Evolutionary conservation across 1,139 yeast genomes (phyloP).

Genomic region (Pneumocystis canis): DNA sequence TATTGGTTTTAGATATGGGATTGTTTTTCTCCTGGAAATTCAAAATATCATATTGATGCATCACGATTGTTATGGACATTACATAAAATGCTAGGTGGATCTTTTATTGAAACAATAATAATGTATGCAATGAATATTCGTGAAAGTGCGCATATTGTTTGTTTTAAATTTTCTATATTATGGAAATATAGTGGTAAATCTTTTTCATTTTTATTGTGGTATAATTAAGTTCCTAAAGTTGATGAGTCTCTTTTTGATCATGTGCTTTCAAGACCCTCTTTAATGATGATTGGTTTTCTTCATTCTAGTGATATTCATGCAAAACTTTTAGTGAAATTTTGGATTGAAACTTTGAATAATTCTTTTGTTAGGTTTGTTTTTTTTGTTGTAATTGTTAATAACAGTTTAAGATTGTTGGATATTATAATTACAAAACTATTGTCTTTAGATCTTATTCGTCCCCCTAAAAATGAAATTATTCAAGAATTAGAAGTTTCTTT

Average conservation of each 20-base stretch:
- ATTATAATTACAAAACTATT: neutral
- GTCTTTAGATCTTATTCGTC: neutral
- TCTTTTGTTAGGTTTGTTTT: neutral
- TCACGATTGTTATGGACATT: neutral
- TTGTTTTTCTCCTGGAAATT: neutral
- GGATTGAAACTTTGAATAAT: neutral
- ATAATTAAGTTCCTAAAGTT: neutral
- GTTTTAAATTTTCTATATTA: neutral
- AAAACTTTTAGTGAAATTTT: neutral
- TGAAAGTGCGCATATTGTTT: neutral
- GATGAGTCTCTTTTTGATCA: neutral
- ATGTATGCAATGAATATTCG: conserved; percentile 1
- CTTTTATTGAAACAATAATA: neutral
- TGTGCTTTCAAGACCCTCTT: neutral
- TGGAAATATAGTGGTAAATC: conserved; percentile 2
- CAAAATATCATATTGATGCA: neutral
- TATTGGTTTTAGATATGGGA: conserved; percentile 1
- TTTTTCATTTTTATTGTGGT: neutral
- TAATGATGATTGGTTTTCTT: neutral
- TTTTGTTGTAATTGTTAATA: neutral
- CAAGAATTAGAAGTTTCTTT: neutral
- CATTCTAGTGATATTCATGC: neutral
- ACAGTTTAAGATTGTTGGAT: neutral
- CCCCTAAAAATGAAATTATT: neutral
- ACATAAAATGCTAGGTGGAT: neutral